Evolutionary conservation across 768 basidiomycete genomes (phyloP), one percentile per base, ranked within the genome.

Genomic region (Coprinopsis cinerea): DNA sequence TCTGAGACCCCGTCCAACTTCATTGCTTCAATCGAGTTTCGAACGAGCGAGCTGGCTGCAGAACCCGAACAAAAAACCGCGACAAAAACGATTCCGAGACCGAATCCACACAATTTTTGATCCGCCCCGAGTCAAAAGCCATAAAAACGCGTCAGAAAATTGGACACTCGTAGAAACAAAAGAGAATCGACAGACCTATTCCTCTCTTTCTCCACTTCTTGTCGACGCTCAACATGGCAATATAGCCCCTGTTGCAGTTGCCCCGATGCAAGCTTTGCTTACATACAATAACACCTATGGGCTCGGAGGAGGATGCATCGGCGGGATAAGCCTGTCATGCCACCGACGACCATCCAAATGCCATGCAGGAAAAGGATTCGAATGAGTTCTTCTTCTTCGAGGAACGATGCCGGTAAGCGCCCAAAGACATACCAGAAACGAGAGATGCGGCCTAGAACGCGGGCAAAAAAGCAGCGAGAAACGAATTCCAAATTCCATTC

Each of bases 161-260:
- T 56, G 61, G 64, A n/a, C n/a, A n/a, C n/a, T n/a, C 53, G 65
- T 61, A 61, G 42, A 66, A 65, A 64, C 54, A 58, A 32, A 65
- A 58, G 54, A 61, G 57, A 47, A 53, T 52, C 54, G 49, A 77
- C 87, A 64, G 65, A 92, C 92, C 92, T 63, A 98, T 92, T 27
- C 96, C 95, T 47, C 85, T 82, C 66, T 95, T 88, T 30, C 95
- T 76, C 79, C 83, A 96, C 32, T 73, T 67, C 65, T 83, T 84
- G 65, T 79, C 77, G 24, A 97, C 92, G 60, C 90, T 92, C 48
- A 98, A 79, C 96, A 98, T 98, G 30, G 94, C 96, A 51, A 99
- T 95, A 64, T 99, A 99, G 13, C 96, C 96, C 62, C 96, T 70
- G 63, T 92, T 90, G 9, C 80, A 71, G 32, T 71, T 68, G 54